A percentile compares a stretch with the other conserved stretches of the same genome.
phyloP scores from a whole-genome alignment of 306 rosid species.

The Quercus aquifolioides region DNA sequence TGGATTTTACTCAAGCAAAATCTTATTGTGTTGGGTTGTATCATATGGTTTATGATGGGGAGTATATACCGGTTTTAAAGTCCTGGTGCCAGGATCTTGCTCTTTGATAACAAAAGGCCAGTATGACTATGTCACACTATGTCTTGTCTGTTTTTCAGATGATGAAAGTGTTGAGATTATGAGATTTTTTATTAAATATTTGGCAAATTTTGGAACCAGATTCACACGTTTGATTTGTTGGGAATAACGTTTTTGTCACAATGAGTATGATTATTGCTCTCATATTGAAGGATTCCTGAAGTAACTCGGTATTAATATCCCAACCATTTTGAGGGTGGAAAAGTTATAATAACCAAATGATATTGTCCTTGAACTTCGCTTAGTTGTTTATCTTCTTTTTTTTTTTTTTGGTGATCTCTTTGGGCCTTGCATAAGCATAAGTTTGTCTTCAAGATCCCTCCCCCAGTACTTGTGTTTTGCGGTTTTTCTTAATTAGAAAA shows the following conservation, averaged over 20 bases:
- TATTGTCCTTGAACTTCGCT: too few species aligned
- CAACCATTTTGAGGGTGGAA: not conserved
- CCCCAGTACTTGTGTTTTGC: not conserved
- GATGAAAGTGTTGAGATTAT: not conserved
- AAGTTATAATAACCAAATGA: not conserved
- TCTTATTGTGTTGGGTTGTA: too few species aligned
- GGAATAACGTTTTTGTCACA: not conserved
- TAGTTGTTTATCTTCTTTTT: not conserved
- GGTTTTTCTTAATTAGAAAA: not conserved
- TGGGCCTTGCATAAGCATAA: not conserved
- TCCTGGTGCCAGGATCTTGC: too few species aligned
- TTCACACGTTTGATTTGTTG: not conserved
- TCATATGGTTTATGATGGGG: too few species aligned
- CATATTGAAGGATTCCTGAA: too few species aligned
- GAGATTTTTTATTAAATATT: not conserved
- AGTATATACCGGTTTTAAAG: too few species aligned
- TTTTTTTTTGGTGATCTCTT: constrained; percentile 6
- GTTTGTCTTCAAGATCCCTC: not conserved
- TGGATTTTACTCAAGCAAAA: too few species aligned
- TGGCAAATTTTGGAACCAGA: not conserved
- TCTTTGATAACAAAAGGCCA: too few species aligned
- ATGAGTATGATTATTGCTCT: too few species aligned
- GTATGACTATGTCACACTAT: too few species aligned
- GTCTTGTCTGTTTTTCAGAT: not conserved
- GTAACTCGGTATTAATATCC: not conserved